phyloP scores from a whole-genome alignment of 192 early-diverging fungal species.

The Backusella sp. region DNA sequence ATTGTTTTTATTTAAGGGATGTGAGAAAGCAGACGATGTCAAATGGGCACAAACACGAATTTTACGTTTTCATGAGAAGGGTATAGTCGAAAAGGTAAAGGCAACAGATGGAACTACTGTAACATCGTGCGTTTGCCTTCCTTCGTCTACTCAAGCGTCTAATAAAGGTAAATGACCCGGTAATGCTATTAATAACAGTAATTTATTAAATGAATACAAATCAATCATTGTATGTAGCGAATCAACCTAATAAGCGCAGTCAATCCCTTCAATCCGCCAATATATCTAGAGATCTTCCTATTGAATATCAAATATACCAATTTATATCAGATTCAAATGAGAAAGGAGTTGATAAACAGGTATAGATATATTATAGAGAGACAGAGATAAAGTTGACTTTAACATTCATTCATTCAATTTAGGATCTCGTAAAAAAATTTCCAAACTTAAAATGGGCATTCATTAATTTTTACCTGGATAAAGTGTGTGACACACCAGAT shows the following conservation, averaged over 20 bases:
- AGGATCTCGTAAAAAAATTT: background rate
- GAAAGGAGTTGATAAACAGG: background rate
- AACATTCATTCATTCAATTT: background rate
- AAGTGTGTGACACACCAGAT: background rate
- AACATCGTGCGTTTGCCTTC: background rate
- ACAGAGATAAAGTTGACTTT: background rate
- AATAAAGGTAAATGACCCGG: background rate
- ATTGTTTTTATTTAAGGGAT: background rate
- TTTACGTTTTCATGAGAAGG: background rate
- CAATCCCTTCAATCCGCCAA: background rate
- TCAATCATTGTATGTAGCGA: background rate
- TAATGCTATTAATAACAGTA: background rate
- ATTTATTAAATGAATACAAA: background rate
- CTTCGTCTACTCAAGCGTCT: background rate
- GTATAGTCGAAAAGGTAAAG: background rate
- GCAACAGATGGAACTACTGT: background rate
- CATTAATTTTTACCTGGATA: background rate
- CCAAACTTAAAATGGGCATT: background rate
- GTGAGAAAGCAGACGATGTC: background rate
- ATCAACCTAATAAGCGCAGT: background rate
- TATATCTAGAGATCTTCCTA: background rate
- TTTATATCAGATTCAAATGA: background rate
- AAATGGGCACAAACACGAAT: background rate
- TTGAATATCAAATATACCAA: conserved; percentile 10
- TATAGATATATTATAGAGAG: background rate